Conservation (phyloP, 257 asterid species). For the Coffea canephora region DNA sequence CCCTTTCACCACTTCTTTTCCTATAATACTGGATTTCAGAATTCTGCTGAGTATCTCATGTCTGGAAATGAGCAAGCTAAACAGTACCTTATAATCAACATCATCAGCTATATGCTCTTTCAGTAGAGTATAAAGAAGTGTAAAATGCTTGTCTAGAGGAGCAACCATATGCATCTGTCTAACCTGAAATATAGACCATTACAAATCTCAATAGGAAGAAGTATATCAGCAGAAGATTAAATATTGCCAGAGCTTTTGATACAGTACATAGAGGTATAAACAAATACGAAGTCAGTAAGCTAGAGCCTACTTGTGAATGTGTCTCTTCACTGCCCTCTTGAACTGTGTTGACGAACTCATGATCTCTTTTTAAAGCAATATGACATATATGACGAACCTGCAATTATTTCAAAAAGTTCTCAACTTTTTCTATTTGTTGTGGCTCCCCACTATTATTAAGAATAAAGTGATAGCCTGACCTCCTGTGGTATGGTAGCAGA, state of each 20-base stretch:
- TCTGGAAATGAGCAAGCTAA: too few relatives aligned
- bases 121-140: constrained; percentile 64
- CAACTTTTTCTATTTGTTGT: not conserved
- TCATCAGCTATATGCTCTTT: constrained; percentile 87
- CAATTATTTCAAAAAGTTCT: constrained; percentile 15
- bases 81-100: constrained; percentile 73
- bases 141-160: constrained; percentile 74
- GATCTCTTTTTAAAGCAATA: constrained; percentile 87
- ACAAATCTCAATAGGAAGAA: not conserved
- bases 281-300: constrained; percentile 1
- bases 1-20: not conserved
- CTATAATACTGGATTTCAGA: not conserved
- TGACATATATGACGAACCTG: constrained; percentile 96
- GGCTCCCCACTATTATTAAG: not conserved
- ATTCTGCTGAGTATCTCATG: not conserved
- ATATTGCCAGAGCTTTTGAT: not conserved
- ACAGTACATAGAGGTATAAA: not conserved
- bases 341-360: constrained; percentile 84
- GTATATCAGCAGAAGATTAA: constrained; percentile 8
- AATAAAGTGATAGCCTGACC: constrained; percentile 31
- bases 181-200: constrained; percentile 48
- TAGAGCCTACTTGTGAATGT: constrained; percentile 63
- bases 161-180: constrained; percentile 77
- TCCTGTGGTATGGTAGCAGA: constrained; percentile 94
- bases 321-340: constrained; percentile 96